Base-by-base conservation (phyloP, 306 rosid genomes). In the Vicia villosa region DNA sequence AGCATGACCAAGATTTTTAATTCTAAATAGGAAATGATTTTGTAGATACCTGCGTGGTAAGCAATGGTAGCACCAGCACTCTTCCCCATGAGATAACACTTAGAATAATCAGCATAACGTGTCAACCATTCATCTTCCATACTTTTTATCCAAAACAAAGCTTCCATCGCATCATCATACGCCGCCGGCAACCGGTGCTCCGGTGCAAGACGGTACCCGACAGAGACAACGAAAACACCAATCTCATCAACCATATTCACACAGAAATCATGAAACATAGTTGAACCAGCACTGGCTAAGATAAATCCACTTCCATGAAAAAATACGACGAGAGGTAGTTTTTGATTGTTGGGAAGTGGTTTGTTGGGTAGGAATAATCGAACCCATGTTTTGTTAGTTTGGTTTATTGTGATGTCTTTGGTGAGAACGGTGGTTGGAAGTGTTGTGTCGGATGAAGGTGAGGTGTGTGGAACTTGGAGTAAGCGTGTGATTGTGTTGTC, bases 301-400 rank as follows among this genome's bases (percentile, higher is more conserved):
- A 81, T 22, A 70, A 85, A 87, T 4, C 86, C 88, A 28, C 93
- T 79, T 0, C 83, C 89, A 15, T 79, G 89, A 65, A 46, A 87
- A 80, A 52, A 76, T 34, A 85, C 19, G 17, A 79, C 63, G 37
- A 84, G 80, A 38, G 91, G 87, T 1, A 81, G 72, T 54, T 83
- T 40, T 22, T 43, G 3, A 6, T 63, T 24, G 5, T 22, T 49
- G 7, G 10, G 51, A 0, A 12, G 42, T 6, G 42, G 51, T 28
- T 19, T 37, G 45, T 62, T 63, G 14, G 88, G 83, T 1, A 85
- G 74, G 83, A 63, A 87, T 34, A 85, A 10, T 15, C 86, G 72
- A 6, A 80, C 61, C 66, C 66, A 61, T 16, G 66, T 61, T 19
- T 61, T 17, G 66, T 61, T 61, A 17, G 17, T 10, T 36, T 61